A percentile compares a stretch with the other conserved stretches of the same genome.
Evolutionary conservation across 2,329 filamentous ascomycete species (phyloP).

Genomic region (Ophiocordyceps camponoti-floridani): DNA sequence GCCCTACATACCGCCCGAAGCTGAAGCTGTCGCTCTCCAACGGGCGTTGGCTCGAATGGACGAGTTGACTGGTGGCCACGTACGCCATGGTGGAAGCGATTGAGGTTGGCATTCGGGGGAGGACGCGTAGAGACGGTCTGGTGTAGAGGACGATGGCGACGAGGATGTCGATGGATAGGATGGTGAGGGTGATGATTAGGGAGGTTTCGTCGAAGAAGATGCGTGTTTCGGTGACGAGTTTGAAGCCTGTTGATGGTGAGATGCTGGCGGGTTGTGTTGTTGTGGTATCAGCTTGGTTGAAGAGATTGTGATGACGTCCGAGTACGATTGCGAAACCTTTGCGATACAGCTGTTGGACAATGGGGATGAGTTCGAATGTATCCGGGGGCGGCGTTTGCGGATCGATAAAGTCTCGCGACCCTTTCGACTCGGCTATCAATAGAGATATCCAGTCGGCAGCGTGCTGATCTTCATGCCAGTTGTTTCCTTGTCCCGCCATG

Average conservation of each 20-base stretch:
- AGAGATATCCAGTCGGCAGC: neutral
- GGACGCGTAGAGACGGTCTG: constrained; percentile 18
- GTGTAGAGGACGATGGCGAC: constrained; percentile 25
- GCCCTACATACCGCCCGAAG: constrained; percentile 30
- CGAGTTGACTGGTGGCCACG: neutral
- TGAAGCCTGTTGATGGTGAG: neutral
- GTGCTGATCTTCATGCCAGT: neutral
- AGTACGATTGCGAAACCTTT: constrained; percentile 8
- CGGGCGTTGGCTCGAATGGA: neutral
- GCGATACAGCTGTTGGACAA: constrained; percentile 31
- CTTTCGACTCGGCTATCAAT: neutral
- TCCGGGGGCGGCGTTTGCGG: neutral
- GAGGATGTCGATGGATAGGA: constrained; percentile 24
- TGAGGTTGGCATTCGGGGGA: constrained; percentile 24
- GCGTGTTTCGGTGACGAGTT: neutral
- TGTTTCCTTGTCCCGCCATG: neutral
- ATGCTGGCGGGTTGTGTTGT: no score
- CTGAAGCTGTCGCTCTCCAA: constrained; percentile 15
- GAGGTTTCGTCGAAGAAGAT: neutral
- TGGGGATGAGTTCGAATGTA: neutral
- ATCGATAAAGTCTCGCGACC: neutral
- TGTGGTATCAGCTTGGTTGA: neutral
- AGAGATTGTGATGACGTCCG: neutral
- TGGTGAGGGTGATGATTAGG: constrained; percentile 22
- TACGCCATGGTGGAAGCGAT: neutral